Evolutionary conservation across 306 rosid species (phyloP).

Genomic region (Malus sieversii): DNA sequence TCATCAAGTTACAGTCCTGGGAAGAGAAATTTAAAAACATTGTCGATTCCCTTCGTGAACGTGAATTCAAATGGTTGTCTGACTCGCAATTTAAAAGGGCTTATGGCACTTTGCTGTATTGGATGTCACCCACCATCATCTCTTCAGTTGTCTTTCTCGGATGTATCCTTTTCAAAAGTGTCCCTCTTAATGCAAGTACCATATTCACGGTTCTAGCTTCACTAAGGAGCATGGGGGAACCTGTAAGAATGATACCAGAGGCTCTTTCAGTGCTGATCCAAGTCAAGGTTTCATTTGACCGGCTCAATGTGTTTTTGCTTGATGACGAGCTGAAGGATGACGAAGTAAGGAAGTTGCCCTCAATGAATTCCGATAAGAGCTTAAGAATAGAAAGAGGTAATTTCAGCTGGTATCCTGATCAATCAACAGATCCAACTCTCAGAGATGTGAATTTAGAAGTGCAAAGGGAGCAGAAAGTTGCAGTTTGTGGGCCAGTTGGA

Average conservation of each 20-base stretch:
- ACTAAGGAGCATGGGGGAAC: conserved; percentile 58
- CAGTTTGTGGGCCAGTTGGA: conserved; percentile 77
- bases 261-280: conserved; percentile 64
- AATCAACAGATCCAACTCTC: conserved; percentile 36
- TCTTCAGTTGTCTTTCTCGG: conserved; percentile 58
- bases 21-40: conserved; percentile 53
- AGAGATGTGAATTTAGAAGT: conserved; percentile 38
- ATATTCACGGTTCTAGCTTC: conserved; percentile 68
- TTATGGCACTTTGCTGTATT: conserved; percentile 36
- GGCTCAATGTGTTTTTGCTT: conserved; percentile 51
- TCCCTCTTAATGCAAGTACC: conserved; percentile 66
- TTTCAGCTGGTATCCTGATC: conserved; percentile 60
- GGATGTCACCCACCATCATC: conserved; percentile 67
- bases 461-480: conserved; percentile 50
- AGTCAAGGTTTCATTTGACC: conserved; percentile 62
- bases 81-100: conserved; percentile 36
- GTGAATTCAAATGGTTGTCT: conserved; percentile 60
- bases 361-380: conserved; percentile 15
- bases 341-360: conserved; percentile 13
- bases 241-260: conserved; percentile 68
- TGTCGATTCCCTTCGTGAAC: conserved; percentile 36
- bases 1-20: conserved; percentile 82
- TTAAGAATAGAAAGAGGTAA: conserved; percentile 39
- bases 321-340: conserved; percentile 45
- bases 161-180: conserved; percentile 37